Conservation (phyloP, 306 rosid genomes). For the Clitoria ternatea region DNA sequence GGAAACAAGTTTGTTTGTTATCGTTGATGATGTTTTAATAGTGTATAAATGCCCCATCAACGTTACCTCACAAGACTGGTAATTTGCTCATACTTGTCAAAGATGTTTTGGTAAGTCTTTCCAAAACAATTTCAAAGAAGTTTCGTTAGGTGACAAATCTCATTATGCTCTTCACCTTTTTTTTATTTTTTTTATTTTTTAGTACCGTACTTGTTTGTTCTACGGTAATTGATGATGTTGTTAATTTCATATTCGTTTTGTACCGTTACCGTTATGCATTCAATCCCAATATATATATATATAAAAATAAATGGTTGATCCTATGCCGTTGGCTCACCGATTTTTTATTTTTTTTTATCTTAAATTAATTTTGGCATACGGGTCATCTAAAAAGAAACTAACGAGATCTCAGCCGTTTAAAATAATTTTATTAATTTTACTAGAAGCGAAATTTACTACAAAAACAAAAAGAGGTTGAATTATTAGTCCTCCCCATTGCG, state of each 20-base stretch:
- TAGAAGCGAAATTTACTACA: too few relatives aligned
- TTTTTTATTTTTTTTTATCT: too few relatives aligned
- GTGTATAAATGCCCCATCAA: not conserved
- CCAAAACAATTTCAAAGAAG: constrained; percentile 20
- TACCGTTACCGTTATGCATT: not conserved
- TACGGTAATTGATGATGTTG: not conserved
- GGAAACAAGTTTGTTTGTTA: not conserved
- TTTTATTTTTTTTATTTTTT: too few relatives aligned
- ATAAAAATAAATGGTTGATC: too few relatives aligned
- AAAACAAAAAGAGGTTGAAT: too few relatives aligned
- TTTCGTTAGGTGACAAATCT: constrained; percentile 4
- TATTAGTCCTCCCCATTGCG: too few relatives aligned
- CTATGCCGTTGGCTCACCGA: too few relatives aligned
- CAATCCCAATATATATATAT: too few relatives aligned
- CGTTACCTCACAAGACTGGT: not conserved
- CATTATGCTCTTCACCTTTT: not conserved
- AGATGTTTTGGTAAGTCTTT: constrained; percentile 23
- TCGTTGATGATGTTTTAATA: not conserved
- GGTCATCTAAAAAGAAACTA: too few relatives aligned
- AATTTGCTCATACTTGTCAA: constrained; percentile 31
- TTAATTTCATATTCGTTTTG: not conserved
- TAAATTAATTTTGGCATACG: too few relatives aligned
- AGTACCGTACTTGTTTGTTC: not conserved
- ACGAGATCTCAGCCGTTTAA: too few relatives aligned
- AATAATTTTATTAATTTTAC: too few relatives aligned